Base-by-base conservation (phyloP, 148 eudicot species). In the Nepenthes mirabilis region DNA sequence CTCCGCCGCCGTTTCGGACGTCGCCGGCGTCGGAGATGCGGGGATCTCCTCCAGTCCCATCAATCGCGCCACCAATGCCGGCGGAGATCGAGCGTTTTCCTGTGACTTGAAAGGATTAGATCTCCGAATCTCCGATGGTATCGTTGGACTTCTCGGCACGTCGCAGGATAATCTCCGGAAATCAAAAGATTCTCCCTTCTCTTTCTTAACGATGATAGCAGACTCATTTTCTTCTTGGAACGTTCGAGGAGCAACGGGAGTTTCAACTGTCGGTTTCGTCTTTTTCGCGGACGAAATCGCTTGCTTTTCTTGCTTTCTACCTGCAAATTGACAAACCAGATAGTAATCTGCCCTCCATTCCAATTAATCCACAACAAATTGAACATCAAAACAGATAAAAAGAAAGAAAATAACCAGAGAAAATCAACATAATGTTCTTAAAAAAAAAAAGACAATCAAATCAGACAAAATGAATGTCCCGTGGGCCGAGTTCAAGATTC, bases 71-170 rank as follows among this genome's bases (percentile, higher is more conserved):
- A 74, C 80, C 68, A 69, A 45, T 33, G 70, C 56, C 2, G 70
- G 66, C 13, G 67, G 64, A 4, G 52, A 32, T 3, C 58, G 40
- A 34, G 23, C 55, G 36, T n/a, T 60, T 32, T 60, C 70, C 12
- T 73, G 73, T 1, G 80, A 67, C 23, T 10, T 63, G 0, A 45
- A 43, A 0, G 65, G 23, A 2, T 1, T 63, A 3, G 67, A 58
- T 49, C 72, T 65, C 4, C 86, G 77, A 6, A 81, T 73, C 68
- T 83, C 82, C 3, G 77, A 35, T 9, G 81, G 81, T 47, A 83
- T 66, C 14, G 72, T 62, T 2, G 93, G 93, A 68, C 82, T 86
- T 57, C 88, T 59, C 8, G 80, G 80, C 13, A 59, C 60, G 10
- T 73, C 71, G n/a, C 77, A 70, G 6, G 76, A 67, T 51, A 51